These are phyloP conservation scores for Pistacia integerrima DNA, from an alignment of 345 rosid genomes.

Conservation along the genomic window DNA sequence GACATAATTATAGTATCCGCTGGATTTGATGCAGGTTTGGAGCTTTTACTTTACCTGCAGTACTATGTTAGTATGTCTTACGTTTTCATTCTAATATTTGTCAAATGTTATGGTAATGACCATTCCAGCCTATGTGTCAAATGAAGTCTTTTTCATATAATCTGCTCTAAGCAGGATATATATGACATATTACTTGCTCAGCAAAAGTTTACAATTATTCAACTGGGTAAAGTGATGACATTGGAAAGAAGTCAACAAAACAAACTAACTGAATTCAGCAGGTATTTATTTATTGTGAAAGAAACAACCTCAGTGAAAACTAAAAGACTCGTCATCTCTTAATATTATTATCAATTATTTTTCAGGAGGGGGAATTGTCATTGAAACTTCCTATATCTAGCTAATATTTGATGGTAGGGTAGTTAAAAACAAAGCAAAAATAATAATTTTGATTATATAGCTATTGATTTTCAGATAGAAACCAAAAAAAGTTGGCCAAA, in stretches of 20 bases:
- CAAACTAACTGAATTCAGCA: background rate
- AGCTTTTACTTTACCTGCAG: background rate
- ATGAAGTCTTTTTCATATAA: background rate
- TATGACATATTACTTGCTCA: background rate
- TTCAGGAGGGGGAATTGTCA: background rate
- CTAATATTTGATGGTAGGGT: background rate
- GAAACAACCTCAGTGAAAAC: background rate
- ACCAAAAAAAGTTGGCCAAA: background rate
- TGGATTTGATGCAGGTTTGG: constrained; percentile 94
- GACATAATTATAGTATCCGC: constrained; percentile 82
- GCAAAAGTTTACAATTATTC: background rate
- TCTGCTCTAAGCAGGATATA: background rate
- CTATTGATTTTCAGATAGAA: background rate
- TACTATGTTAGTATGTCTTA: background rate
- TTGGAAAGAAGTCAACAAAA: background rate
- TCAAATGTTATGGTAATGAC: constrained; percentile 11
- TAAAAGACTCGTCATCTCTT: background rate
- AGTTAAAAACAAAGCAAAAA: background rate
- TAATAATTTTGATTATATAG: too few species aligned
- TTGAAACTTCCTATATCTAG: background rate
- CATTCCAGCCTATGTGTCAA: background rate
- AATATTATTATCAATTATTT: too few species aligned
- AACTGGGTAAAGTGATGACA: background rate
- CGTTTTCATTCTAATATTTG: background rate
- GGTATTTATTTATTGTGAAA: background rate